A percentile compares a stretch with the other conserved stretches of the same genome.
Evolutionary conservation across 176 grass and related monocot genomes (phyloP).

Genomic region (Cocos nucifera): DNA sequence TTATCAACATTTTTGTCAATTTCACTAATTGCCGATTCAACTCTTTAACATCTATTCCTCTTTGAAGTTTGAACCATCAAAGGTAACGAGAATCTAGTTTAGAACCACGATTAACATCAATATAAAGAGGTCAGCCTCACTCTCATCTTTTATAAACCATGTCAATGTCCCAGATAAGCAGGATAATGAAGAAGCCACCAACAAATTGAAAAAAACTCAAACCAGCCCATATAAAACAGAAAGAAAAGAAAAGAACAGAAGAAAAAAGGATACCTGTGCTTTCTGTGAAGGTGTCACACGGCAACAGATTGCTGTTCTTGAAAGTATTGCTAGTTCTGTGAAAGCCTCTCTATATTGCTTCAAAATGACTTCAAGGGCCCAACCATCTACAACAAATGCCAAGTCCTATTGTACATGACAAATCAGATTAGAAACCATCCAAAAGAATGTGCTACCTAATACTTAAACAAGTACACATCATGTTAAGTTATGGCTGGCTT

Average conservation of each 20-base stretch:
- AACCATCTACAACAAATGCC: conserved; percentile 85
- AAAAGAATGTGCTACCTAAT: no score
- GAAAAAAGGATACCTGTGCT: conserved; percentile 52
- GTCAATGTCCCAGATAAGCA: neutral
- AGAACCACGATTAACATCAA: no score
- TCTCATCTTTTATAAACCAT: no score
- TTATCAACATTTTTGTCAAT: no score
- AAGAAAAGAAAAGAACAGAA: conserved; percentile 4
- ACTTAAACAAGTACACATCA: no score
- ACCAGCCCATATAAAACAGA: neutral
- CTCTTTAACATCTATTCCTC: no score
- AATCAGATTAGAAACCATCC: neutral
- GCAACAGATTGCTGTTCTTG: conserved; percentile 85
- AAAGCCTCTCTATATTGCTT: conserved; percentile 69
- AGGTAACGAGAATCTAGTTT: no score
- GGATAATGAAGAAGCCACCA: neutral
- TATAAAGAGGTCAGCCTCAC: no score
- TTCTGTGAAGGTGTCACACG: conserved; percentile 87
- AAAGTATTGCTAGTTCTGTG: conserved; percentile 58
- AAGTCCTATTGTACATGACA: conserved; percentile 48
- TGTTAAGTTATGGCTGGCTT: no score
- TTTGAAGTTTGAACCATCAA: no score
- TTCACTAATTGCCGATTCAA: no score
- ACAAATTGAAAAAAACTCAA: neutral
- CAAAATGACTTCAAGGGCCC: conserved; percentile 83